These are phyloP conservation scores for Hypoxylon sp. DNA, from an alignment of 2,329 filamentous ascomycete genomes.

Conservation along the genomic window DNA sequence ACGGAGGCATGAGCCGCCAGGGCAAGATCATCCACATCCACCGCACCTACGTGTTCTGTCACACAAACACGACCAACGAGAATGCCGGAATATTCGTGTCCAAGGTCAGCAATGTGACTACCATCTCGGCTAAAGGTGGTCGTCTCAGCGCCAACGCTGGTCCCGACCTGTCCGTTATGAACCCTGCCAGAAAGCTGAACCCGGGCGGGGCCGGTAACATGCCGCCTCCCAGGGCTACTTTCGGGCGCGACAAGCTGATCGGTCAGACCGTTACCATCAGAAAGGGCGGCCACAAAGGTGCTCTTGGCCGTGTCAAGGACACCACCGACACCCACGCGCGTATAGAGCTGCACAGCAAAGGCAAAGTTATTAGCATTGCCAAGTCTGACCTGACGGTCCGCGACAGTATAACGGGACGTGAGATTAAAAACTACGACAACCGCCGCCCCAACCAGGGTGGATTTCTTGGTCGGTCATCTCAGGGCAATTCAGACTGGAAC, in stretches of 20 bases:
- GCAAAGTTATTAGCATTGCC: slow-evolving; percentile 84
- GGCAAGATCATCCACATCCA: slow-evolving; percentile 95
- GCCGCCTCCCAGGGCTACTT: slow-evolving; percentile 75
- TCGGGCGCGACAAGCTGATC: slow-evolving; percentile 82
- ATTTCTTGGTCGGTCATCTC: slow-evolving; percentile 51
- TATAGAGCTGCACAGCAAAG: slow-evolving; percentile 93
- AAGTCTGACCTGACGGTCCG: slow-evolving; percentile 86
- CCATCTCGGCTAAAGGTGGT: slow-evolving; percentile 92
- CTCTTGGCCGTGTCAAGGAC: slow-evolving; percentile 95
- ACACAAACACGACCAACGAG: slow-evolving; percentile 83
- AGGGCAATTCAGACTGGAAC: slow-evolving; percentile 63
- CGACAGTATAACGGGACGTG: slow-evolving; percentile 80
- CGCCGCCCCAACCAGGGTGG: slow-evolving; percentile 54
- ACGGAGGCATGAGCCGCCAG: slow-evolving; percentile 81
- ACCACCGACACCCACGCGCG: slow-evolving; percentile 85
- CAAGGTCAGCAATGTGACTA: slow-evolving; percentile 83
- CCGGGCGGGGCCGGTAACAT: slow-evolving; percentile 61
- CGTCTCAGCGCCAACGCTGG: slow-evolving; percentile 70
- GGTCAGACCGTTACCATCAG: slow-evolving; percentile 91
- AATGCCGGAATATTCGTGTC: slow-evolving; percentile 91
- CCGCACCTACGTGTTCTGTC: slow-evolving; percentile 88
- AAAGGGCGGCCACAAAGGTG: slow-evolving; percentile 88
- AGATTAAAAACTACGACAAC: slow-evolving; percentile 72
- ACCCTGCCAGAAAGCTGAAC: slow-evolving; percentile 83
- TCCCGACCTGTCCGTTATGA: slow-evolving; percentile 89